These are phyloP conservation scores for Elsinoe batatas DNA, from an alignment of 2,329 filamentous ascomycete species.

Conservation along the genomic window DNA sequence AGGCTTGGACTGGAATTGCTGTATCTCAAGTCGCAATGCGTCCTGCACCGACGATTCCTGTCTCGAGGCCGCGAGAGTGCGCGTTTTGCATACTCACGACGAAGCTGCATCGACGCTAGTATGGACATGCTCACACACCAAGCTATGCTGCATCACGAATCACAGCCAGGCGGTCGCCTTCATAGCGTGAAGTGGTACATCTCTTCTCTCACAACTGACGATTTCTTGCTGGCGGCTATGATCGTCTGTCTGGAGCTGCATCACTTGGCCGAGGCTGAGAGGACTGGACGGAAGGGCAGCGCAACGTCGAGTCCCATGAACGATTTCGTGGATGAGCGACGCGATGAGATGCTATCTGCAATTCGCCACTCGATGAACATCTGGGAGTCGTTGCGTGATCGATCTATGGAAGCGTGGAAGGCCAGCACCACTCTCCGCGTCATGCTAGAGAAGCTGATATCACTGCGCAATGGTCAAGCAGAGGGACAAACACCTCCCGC, in stretches of 20 bases:
- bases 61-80: conserved; percentile 66
- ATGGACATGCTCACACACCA: conserved; percentile 73
- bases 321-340: conserved; percentile 36
- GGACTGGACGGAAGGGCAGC: conserved; percentile 25
- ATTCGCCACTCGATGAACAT: conserved; percentile 66
- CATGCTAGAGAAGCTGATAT: conserved; percentile 69
- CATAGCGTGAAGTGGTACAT: conserved; percentile 69
- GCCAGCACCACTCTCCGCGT: conserved; percentile 70
- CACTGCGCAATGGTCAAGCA: conserved; percentile 28
- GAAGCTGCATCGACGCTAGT: conserved; percentile 75
- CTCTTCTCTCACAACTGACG: conserved; percentile 67
- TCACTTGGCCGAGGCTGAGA: conserved; percentile 46
- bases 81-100: conserved; percentile 73
- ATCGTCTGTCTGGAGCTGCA: conserved; percentile 75
- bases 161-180: conserved; percentile 60
- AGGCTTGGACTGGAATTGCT: conserved; percentile 76
- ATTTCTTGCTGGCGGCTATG: conserved; percentile 80
- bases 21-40: conserved; percentile 79
- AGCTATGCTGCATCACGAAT: conserved; percentile 63
- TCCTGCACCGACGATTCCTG: conserved; percentile 82
- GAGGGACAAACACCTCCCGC: conserved; percentile 7
- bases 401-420: conserved; percentile 84
- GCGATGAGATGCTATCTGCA: conserved; percentile 64
- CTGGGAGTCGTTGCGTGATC: conserved; percentile 67
- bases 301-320: conserved; percentile 21